Percentiles rank a stretch among this genome's conserved stretches.
phyloP scores from a whole-genome alignment of 2,329 filamentous ascomycete species.

The Gyromitra esculenta region DNA sequence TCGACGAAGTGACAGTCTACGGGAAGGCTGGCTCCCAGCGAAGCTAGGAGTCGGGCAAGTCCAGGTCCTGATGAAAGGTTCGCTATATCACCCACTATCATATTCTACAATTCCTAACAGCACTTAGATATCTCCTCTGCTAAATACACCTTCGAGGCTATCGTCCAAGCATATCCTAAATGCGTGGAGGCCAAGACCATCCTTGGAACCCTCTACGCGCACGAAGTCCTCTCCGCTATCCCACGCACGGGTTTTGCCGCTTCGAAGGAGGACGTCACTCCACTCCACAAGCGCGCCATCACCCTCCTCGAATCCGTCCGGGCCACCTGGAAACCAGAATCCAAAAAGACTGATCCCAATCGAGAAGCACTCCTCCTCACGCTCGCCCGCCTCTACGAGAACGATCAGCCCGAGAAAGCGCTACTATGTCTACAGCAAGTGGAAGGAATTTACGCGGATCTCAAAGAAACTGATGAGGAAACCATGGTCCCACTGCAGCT shows the following conservation, averaged over 20 bases:
- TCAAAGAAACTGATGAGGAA: slow-evolving; percentile 69
- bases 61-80: slow-evolving; percentile 75
- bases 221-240: slow-evolving; percentile 88
- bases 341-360: slow-evolving; percentile 81
- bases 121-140: slow-evolving; percentile 73
- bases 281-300: slow-evolving; percentile 86
- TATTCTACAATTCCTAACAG: slow-evolving; percentile 11
- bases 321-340: slow-evolving; percentile 83
- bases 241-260: slow-evolving; percentile 64
- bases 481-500: slow-evolving; percentile 64
- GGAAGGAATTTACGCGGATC: slow-evolving; percentile 68
- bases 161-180: slow-evolving; percentile 73
- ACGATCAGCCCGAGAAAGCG: slow-evolving; percentile 85
- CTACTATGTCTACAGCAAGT: slow-evolving; percentile 91
- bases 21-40: slow-evolving; percentile 88
- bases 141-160: slow-evolving; percentile 92
- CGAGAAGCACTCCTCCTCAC: slow-evolving; percentile 92
- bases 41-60: slow-evolving; percentile 95
- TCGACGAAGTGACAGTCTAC: slow-evolving; percentile 85
- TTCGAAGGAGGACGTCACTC: slow-evolving; percentile 84
- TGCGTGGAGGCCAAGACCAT: slow-evolving; percentile 87
- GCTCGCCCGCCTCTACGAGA: slow-evolving; percentile 88
- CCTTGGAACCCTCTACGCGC: slow-evolving; percentile 88
- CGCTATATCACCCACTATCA: background rate
- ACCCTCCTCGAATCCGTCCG: slow-evolving; percentile 84